Percentiles rank a stretch among this genome's conserved stretches.
Conservation (phyloP, 345 rosid genomes). For the Moricandia arvensis region DNA sequence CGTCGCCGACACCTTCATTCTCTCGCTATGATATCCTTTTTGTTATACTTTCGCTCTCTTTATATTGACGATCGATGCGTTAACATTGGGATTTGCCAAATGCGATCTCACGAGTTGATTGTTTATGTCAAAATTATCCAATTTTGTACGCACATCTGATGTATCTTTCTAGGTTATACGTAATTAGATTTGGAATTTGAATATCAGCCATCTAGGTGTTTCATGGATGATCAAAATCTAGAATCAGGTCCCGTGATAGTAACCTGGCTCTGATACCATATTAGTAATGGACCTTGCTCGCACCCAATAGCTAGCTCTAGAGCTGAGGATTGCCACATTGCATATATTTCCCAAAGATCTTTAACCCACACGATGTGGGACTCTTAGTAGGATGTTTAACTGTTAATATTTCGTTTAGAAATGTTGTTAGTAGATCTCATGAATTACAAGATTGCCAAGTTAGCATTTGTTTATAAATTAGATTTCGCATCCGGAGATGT, state of each 20-base stretch:
- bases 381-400: not conserved
- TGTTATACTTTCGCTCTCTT: not conserved
- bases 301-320: too few species aligned
- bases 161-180: not conserved
- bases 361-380: too few species aligned
- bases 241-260: not conserved
- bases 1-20: constrained; percentile 56
- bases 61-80: not conserved
- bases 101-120: not conserved
- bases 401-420: not conserved
- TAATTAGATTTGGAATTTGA: not conserved
- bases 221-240: not conserved
- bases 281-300: too few species aligned
- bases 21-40: constrained; percentile 85
- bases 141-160: not conserved
- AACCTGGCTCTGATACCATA: too few species aligned
- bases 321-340: too few species aligned
- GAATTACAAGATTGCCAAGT: not conserved
- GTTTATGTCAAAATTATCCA: not conserved
- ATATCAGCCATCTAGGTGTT: not conserved
- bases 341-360: too few species aligned
- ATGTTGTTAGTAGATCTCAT: not conserved
- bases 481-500: not conserved
- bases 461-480: not conserved
- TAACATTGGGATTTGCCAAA: constrained; percentile 7